Base-by-base conservation (phyloP, 768 basidiomycete genomes). In the Mycena vulgaris region DNA sequence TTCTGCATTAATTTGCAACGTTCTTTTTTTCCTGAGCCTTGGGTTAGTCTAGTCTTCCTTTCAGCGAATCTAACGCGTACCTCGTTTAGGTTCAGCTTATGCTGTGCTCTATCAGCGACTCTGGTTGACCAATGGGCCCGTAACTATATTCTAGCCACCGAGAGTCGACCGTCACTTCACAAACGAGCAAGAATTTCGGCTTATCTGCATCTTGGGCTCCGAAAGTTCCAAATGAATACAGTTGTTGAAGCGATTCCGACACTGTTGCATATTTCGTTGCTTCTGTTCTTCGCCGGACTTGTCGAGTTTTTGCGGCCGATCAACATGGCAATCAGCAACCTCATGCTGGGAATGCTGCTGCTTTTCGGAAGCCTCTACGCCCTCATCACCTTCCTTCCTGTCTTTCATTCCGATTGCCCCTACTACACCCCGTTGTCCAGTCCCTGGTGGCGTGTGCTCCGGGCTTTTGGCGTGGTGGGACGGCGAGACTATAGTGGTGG, bases 231-330 rank as follows among this genome's bases (percentile, higher is more conserved):
- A 9, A 80, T 88, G 76, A 74, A 79, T 8, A 72, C 78, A 1
- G 75, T 87, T 21, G 82, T 87, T 7, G 81, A 83, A 30, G 68
- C 78, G 17, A 82, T 87, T 21, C 87, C 87, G 2, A 77, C 83
- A 23, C 81, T 88, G 14, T 81, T 89, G 23, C 88, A 89, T 70
- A 74, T 84, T 13, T 85, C 87, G 5, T 77, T 88, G 21, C 81
- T 87, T 28, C 79, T 88, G 9, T 89, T 89, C 76, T 83, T 90
- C 74, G 81, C 84, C 42, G 84, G 86, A 47, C 79, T 89, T 30
- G 76, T 87, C 31, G 78, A 82, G 25, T 86, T 89, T 74, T 76
- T 88, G 35, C 77, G 75, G 63, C 78, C 83, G 14, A 73, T 87
- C 17, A 84, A 83, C 71, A 16, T 70, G 16, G 70, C 60, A 23